Evolutionary conservation across 2,329 filamentous ascomycete species (phyloP).

Genomic region (Pseudogymnoascus destructans): DNA sequence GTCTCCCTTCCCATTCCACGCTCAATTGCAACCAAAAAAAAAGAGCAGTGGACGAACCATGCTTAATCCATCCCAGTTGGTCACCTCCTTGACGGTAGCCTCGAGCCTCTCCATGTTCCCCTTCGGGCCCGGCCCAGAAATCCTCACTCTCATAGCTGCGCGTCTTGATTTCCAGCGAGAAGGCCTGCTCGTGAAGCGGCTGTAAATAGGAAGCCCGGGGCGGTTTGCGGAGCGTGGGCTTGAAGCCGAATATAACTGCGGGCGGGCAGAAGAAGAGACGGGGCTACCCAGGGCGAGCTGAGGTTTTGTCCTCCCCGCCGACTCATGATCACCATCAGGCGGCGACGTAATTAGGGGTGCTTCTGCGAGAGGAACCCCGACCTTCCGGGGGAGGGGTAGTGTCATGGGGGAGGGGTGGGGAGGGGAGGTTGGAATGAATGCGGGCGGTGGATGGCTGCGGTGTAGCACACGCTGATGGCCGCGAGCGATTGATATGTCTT

Average conservation of each 20-base stretch:
- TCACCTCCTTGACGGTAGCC: background rate
- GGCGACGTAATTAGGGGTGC: background rate
- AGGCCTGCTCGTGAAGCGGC: background rate
- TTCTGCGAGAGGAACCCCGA: background rate
- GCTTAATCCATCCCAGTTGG: conserved; percentile 33
- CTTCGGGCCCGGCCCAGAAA: background rate
- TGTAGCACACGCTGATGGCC: background rate
- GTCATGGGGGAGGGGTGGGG: background rate
- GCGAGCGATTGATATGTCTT: background rate
- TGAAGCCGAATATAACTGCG: background rate
- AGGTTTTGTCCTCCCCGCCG: background rate
- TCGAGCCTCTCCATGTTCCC: background rate
- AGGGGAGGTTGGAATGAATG: background rate
- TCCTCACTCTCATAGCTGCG: background rate
- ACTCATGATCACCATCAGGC: background rate
- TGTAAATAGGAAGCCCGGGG: background rate
- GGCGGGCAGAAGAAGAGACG: background rate
- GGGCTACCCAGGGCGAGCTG: background rate
- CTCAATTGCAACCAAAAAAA: background rate
- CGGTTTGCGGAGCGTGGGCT: background rate
- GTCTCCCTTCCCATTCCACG: background rate
- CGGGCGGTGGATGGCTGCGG: background rate
- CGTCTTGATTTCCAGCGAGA: background rate
- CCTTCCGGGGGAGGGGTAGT: background rate
- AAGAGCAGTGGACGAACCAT: conserved; percentile 26